Evolutionary conservation across 768 basidiomycete genomes (phyloP).

Genomic region (Lyophyllum atratum): DNA sequence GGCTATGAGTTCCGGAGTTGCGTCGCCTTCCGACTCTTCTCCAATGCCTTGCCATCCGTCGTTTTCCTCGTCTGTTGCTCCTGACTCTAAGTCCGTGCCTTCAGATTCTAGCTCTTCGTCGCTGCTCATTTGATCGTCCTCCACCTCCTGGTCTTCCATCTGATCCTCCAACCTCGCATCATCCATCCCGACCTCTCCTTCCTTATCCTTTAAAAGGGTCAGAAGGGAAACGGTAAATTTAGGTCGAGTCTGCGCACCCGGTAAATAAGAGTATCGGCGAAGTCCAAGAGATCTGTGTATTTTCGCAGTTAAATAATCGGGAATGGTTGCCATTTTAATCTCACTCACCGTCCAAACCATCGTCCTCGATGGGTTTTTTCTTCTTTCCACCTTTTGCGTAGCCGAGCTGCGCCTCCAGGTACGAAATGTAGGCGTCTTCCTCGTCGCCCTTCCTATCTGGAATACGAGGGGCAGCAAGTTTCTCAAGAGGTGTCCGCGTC

Average conservation of each 20-base stretch:
- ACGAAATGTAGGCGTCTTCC: conserved; percentile 86
- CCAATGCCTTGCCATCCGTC: conserved; percentile 44
- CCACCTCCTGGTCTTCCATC: conserved; percentile 5
- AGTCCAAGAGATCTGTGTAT: conserved; percentile 53
- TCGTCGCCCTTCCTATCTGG: conserved; percentile 47
- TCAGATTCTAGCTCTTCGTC: not conserved
- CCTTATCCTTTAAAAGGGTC: not conserved
- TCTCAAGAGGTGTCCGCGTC: conserved; percentile 34
- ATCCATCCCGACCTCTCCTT: not conserved
- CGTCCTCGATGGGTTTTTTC: conserved; percentile 54
- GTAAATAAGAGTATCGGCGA: conserved; percentile 39
- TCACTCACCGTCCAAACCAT: conserved; percentile 81
- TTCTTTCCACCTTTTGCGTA: conserved; percentile 44
- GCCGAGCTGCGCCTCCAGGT: conserved; percentile 79
- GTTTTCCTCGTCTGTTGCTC: conserved; percentile 9
- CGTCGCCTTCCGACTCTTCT: conserved; percentile 17
- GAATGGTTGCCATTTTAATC: not conserved
- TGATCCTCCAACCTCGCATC: not conserved
- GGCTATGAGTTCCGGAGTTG: not conserved
- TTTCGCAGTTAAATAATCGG: not conserved
- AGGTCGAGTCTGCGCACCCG: conserved; percentile 10
- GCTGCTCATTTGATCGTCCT: not conserved
- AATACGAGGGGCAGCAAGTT: conserved; percentile 20
- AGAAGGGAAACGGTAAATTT: conserved; percentile 5
- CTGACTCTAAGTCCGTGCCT: conserved; percentile 2